A percentile compares a stretch with the other conserved stretches of the same genome.
phyloP scores from a whole-genome alignment of 208 protist genomes.

The Acanthamoeba triangularis region DNA sequence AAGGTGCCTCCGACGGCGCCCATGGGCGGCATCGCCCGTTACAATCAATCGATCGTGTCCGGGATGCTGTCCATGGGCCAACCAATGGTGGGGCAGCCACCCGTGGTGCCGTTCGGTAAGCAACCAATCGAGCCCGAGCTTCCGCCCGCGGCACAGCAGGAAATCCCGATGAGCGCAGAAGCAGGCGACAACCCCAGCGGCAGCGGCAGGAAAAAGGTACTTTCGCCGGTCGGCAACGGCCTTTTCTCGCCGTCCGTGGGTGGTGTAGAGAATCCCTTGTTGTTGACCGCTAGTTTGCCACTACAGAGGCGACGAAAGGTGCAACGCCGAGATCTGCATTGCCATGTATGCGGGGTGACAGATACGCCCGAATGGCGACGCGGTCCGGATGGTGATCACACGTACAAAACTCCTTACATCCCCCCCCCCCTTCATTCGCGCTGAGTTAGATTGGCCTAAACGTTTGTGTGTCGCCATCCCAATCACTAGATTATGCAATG shows the following conservation, averaged over 20 bases:
- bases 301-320: constrained; percentile 79
- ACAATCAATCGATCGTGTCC: constrained; percentile 45
- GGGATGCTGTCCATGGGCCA: constrained; percentile 56
- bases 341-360: constrained; percentile 67
- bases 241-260: not conserved
- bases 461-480: not conserved
- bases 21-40: constrained; percentile 56
- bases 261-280: not conserved
- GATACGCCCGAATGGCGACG: constrained; percentile 75
- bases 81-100: not conserved
- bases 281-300: not conserved
- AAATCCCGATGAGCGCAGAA: not conserved
- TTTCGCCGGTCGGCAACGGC: not conserved
- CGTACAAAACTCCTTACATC: constrained; percentile 7
- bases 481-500: constrained; percentile 59
- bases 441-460: not conserved
- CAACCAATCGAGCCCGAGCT: not conserved
- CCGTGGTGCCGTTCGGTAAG: not conserved
- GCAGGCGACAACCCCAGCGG: not conserved
- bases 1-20: not conserved
- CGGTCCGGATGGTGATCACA: constrained; percentile 72
- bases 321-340: constrained; percentile 80
- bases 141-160: not conserved
- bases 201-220: constrained; percentile 9
- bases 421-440: not conserved